These are phyloP conservation scores for Flammula alnicola DNA, from an alignment of 1,284 basidiomycete species.

Conservation along the genomic window DNA sequence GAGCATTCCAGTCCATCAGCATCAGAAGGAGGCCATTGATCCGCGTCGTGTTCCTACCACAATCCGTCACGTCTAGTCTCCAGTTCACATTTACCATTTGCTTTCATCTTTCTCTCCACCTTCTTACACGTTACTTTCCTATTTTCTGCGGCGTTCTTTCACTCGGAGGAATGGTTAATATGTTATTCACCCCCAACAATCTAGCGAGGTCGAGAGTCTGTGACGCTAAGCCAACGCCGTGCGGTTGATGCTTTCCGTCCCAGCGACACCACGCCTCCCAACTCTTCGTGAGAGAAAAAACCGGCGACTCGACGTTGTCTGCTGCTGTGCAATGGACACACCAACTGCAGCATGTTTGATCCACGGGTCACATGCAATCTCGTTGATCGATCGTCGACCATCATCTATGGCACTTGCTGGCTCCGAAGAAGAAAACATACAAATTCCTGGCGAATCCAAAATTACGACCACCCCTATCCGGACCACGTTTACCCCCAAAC, in stretches of 20 bases:
- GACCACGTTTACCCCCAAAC: slow-evolving; percentile 22
- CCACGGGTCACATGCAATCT: slow-evolving; percentile 34
- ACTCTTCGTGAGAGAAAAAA: slow-evolving; percentile 30
- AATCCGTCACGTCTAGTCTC: neutral
- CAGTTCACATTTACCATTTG: slow-evolving; percentile 26
- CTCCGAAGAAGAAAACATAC: slow-evolving; percentile 28
- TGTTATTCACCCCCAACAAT: slow-evolving; percentile 1
- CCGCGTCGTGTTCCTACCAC: slow-evolving; percentile 22
- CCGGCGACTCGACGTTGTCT: slow-evolving; percentile 20
- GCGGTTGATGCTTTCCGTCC: slow-evolving; percentile 18
- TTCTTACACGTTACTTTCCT: slow-evolving; percentile 30
- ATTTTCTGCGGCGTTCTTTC: slow-evolving; percentile 36
- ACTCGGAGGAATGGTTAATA: slow-evolving; percentile 31
- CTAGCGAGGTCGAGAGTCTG: slow-evolving; percentile 26
- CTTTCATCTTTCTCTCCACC: slow-evolving; percentile 26
- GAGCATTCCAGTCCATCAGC: slow-evolving; percentile 68
- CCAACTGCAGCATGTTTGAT: slow-evolving; percentile 22
- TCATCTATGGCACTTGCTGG: slow-evolving; percentile 21
- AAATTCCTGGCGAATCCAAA: slow-evolving; percentile 39
- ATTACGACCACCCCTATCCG: slow-evolving; percentile 26
- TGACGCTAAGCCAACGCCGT: slow-evolving; percentile 38
- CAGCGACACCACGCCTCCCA: slow-evolving; percentile 26
- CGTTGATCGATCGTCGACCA: slow-evolving; percentile 39
- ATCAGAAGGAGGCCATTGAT: slow-evolving; percentile 63
- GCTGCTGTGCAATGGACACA: slow-evolving; percentile 21